These are phyloP conservation scores for Rubroboletus pulcherrimus DNA, from an alignment of 768 basidiomycete genomes.

Conservation along the genomic window DNA sequence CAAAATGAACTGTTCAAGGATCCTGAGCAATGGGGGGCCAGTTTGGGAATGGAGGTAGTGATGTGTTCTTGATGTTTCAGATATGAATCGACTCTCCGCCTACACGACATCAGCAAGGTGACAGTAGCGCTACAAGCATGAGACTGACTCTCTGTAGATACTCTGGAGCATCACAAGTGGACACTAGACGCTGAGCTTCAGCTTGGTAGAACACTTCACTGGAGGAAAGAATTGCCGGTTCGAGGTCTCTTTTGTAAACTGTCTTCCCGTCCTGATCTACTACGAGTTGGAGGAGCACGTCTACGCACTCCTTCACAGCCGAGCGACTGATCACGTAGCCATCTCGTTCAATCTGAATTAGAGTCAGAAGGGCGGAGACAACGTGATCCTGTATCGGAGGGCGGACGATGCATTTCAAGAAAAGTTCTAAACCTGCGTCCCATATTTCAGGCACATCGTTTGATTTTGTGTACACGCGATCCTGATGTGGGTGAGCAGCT, in stretches of 20 bases:
- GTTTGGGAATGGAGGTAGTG: slow-evolving; percentile 85
- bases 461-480: slow-evolving; percentile 78
- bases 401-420: slow-evolving; percentile 75
- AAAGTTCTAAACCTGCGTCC: slow-evolving; percentile 79
- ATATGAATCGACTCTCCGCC: slow-evolving; percentile 77
- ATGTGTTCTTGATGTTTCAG: slow-evolving; percentile 79
- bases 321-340: slow-evolving; percentile 91
- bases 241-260: slow-evolving; percentile 81
- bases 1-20: slow-evolving; percentile 76
- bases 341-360: slow-evolving; percentile 88
- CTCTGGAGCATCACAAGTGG: slow-evolving; percentile 73
- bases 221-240: slow-evolving; percentile 74
- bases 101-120: slow-evolving; percentile 31
- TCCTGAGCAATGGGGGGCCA: slow-evolving; percentile 58
- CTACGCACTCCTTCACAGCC: slow-evolving; percentile 83
- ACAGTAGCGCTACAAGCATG: not conserved
- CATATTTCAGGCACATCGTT: slow-evolving; percentile 77
- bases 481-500: slow-evolving; percentile 48
- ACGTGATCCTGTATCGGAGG: slow-evolving; percentile 82
- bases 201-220: slow-evolving; percentile 75
- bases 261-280: slow-evolving; percentile 47
- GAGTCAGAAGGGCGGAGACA: slow-evolving; percentile 74
- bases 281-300: slow-evolving; percentile 71
- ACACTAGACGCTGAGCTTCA: slow-evolving; percentile 69
- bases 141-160: slow-evolving; percentile 73